Evolutionary conservation across 352 stramenopile genomes (phyloP), one percentile per base, ranked within the genome.

Genomic region (Peronosclerospora sorghi): DNA sequence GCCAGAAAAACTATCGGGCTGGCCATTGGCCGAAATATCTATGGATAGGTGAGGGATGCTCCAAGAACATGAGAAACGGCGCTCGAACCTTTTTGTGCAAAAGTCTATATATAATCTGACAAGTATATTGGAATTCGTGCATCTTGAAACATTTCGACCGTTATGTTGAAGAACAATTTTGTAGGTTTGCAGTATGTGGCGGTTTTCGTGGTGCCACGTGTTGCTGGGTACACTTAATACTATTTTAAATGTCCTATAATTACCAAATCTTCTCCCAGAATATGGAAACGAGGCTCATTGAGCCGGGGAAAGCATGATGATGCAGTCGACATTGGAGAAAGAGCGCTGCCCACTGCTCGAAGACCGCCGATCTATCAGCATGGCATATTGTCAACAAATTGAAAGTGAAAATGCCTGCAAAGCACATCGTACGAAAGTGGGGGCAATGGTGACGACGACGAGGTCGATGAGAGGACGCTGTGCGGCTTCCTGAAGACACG

Each of bases 401-500:
- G 21, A 8, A 19, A 24, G 17, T 4, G 28, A 19, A 32, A 4
- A 30, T 35, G 10, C 4, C 43, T 19, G 8, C 0, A 24, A 2
- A 3, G 15, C 12, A 13, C 19, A 19, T 29, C 70, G 46, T 70
- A 94, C 77, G 46, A 92, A 90, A 8, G 61, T 76, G 2, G 82
- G 82, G 2, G 82, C 77, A 19, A 94, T 62, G 7, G 82, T 94
- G 44, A 94, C 54, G 20, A 94, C 44, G 7, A 78, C 69, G 21
- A 70, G 63, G 41, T 85, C 62, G 19, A 94, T 59, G 15, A 89
- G 55, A n/a, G 69, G 64, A 8, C 30, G 12, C 8, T 44, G 38
- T 6, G 56, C 51, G 14, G 54, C 56, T 48, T 70, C 60, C 24
- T 54, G 51, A 13, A 90, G 45, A 37, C 75, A 86, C n/a, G 71